Base-by-base conservation (phyloP, 192 early-diverging fungal species). In the Phycomyces nitens region DNA sequence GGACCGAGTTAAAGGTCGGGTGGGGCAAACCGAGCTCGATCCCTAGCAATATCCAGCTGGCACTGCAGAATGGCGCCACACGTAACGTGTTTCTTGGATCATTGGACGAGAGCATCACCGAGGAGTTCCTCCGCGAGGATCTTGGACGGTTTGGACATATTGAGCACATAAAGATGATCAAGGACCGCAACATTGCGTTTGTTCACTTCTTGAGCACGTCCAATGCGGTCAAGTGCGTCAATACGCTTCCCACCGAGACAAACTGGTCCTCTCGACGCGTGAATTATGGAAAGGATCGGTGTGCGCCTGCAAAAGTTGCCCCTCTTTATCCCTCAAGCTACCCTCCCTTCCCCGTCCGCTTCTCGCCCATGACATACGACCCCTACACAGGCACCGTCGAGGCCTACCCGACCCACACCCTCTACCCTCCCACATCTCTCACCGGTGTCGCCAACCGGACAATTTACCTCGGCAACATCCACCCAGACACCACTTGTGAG, bases 221-320 rank as follows among this genome's bases (percentile, higher is more conserved):
- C 14, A 79, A 71, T 51, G 93, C 93, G 27, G 80, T 94, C 58
- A 86, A 86, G 59, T 89, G 86, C 40, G 89, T 94, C n/a, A 68
- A 74, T 18, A 72, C 65, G 1, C 60, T 95, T 53, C 80, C 84
- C 14, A 72, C 63, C 7, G 83, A 89, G 21, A 52, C 79, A 0
- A 64, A 71, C 24, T 94, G 87, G 81, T 44, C 66, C 12, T 72
- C 72, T 51, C 75, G 82, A 27, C 76, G 88, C 24, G 70, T 95
- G 39, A 80, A 86, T 57, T 95, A 89, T 76, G 93, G 93, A 50
- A 92, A 88, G 72, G 93, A 95, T 79, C 77, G 92, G 27, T 95
- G 92, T 62, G 82, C 84, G 15, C 76, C 75, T 16, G 5, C 68
- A 5, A 57, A 55, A 11, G 42, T 70, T 21, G n/a, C 66, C 44